Evolutionary conservation across 2,329 filamentous ascomycete genomes (phyloP).

Genomic region (Aspergillus bombycis): DNA sequence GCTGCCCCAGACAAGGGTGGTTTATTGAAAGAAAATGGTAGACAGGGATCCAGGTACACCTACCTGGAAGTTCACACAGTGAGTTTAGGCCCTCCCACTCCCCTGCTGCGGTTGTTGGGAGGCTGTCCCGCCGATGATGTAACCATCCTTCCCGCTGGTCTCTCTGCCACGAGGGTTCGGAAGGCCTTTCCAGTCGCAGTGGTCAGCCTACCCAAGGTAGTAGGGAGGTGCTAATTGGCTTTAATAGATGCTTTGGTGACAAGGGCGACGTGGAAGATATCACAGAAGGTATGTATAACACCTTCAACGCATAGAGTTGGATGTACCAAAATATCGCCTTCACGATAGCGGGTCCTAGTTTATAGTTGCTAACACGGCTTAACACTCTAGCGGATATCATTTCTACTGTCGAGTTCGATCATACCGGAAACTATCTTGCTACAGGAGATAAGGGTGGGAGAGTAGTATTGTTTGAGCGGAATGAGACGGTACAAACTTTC

Average conservation of each 20-base stretch:
- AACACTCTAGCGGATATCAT: conserved; percentile 51
- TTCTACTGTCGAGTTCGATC: conserved; percentile 56
- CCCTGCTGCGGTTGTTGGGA: not conserved
- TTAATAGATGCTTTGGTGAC: conserved; percentile 92
- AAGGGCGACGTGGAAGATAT: conserved; percentile 99
- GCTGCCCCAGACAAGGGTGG: conserved; percentile 35
- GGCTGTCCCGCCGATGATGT: not conserved
- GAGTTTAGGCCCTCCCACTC: conserved; percentile 51
- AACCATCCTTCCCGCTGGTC: not conserved
- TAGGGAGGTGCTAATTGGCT: conserved; percentile 8
- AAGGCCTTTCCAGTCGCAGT: not conserved
- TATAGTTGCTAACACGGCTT: conserved; percentile 6
- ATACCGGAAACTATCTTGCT: conserved; percentile 57
- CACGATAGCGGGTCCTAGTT: not conserved
- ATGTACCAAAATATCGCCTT: not conserved
- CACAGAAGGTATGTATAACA: conserved; percentile 72
- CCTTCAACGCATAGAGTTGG: not conserved
- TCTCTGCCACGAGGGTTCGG: not conserved
- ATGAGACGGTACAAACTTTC: conserved; percentile 74
- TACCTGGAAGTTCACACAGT: conserved; percentile 99
- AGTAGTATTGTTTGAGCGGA: conserved; percentile 65
- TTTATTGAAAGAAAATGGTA: conserved; percentile 73
- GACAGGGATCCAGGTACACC: conserved; percentile 92
- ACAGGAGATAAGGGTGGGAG: conserved; percentile 56
- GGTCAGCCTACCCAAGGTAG: not conserved